Evolutionary conservation across 2,329 filamentous ascomycete species (phyloP).

Genomic region (Aotearoamyces nothofagi): DNA sequence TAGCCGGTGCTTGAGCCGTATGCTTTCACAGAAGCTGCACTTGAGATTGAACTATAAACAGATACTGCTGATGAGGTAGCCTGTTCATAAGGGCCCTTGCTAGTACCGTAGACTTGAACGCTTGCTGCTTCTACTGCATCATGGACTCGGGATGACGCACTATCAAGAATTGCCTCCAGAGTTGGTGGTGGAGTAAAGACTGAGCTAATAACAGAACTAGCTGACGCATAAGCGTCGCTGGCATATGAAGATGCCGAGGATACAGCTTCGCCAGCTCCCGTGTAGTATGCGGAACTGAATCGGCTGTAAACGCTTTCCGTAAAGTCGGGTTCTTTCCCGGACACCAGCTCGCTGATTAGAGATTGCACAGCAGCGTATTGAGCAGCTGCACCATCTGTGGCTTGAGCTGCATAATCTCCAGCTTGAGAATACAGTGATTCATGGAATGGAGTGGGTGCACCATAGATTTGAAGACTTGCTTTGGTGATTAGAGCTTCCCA

Average conservation of each 20-base stretch:
- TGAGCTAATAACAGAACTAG: constrained; percentile 27
- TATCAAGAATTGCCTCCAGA: constrained; percentile 39
- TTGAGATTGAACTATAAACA: constrained; percentile 32
- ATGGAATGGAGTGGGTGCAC: constrained; percentile 17
- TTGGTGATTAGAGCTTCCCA: constrained; percentile 19
- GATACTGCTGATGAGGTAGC: constrained; percentile 35
- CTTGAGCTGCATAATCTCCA: constrained; percentile 43
- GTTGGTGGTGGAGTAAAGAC: constrained; percentile 40
- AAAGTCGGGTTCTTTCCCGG: constrained; percentile 66
- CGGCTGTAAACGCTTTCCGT: constrained; percentile 66
- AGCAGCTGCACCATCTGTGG: constrained; percentile 40
- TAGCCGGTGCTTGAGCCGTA: constrained; percentile 37
- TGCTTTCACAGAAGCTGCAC: constrained; percentile 34
- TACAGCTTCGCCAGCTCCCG: constrained; percentile 29
- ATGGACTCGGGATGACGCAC: constrained; percentile 39
- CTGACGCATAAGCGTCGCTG: constrained; percentile 27
- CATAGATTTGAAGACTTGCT: constrained; percentile 18
- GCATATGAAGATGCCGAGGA: constrained; percentile 37
- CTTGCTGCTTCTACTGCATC: constrained; percentile 43
- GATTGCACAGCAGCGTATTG: constrained; percentile 58
- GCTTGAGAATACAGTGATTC: constrained; percentile 32
- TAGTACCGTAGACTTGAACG: constrained; percentile 38
- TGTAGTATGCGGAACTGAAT: constrained; percentile 57
- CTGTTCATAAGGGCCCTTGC: constrained; percentile 35
- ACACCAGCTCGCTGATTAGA: constrained; percentile 61